These are phyloP conservation scores for Aureococcus anophagefferens DNA, from an alignment of 108 stramenopile genomes.

Conservation along the genomic window DNA sequence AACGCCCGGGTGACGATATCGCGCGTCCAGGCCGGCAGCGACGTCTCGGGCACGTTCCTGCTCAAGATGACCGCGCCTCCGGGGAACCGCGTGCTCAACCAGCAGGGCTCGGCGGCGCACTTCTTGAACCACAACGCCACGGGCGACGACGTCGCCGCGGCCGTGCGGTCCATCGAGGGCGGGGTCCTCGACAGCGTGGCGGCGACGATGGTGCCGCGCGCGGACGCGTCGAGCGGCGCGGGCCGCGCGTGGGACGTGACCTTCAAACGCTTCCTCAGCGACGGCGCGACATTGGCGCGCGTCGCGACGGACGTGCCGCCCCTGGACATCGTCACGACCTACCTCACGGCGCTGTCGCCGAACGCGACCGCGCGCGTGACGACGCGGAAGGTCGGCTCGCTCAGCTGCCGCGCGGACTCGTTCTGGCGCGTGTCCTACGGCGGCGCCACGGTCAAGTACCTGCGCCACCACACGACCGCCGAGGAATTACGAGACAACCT, in stretches of 20 bases:
- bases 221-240: constrained; percentile 5
- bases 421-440: constrained; percentile 22
- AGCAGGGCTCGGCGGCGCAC: constrained; percentile 26
- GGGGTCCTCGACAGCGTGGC: constrained; percentile 27
- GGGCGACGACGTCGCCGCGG: constrained; percentile 17
- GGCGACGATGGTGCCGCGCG: constrained; percentile 31
- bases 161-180: constrained; percentile 29
- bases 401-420: constrained; percentile 4
- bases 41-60: not conserved
- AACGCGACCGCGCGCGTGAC: constrained; percentile 10
- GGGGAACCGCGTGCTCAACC: too few species aligned
- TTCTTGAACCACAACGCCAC: constrained; percentile 23
- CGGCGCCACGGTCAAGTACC: not conserved
- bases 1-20: not conserved
- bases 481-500: constrained; percentile 28
- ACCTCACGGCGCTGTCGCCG: constrained; percentile 17
- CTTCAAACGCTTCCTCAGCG: constrained; percentile 16
- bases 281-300: constrained; percentile 23
- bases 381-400: not conserved
- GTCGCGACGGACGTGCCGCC: not conserved
- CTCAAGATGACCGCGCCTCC: constrained; percentile 18
- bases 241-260: constrained; percentile 35
- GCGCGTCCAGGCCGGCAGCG: constrained; percentile 1
- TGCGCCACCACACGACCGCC: constrained; percentile 6
- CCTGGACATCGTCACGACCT: constrained; percentile 12